Evolutionary conservation across 176 grass and related monocot genomes (phyloP).

Genomic region (Oryza coarctata): DNA sequence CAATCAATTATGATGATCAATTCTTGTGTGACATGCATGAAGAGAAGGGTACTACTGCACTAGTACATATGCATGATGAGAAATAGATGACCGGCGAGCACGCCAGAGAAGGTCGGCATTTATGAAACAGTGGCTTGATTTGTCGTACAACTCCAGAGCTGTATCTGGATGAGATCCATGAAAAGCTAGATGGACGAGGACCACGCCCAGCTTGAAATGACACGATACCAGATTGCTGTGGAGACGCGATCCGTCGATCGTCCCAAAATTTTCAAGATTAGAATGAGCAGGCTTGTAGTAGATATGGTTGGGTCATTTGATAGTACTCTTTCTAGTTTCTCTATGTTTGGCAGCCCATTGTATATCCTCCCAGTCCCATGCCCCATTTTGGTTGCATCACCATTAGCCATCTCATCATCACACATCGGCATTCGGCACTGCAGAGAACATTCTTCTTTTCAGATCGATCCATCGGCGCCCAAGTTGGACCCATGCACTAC

Average conservation of each 20-base stretch:
- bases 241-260: neutral
- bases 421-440: neutral
- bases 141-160: constrained; percentile 13
- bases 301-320: neutral
- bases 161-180: neutral
- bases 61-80: neutral
- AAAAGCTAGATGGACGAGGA: constrained; percentile 28
- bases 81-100: neutral
- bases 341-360: neutral
- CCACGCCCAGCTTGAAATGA: constrained; percentile 30
- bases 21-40: too few relatives aligned
- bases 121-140: constrained; percentile 20
- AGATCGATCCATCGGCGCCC: constrained; percentile 3
- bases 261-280: constrained; percentile 35
- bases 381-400: neutral
- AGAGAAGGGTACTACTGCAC: neutral
- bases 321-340: too few relatives aligned
- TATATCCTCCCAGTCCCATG: neutral
- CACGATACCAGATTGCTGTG: constrained; percentile 32
- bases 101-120: constrained; percentile 9
- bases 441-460: constrained; percentile 26
- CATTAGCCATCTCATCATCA: neutral
- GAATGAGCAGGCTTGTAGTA: constrained; percentile 3
- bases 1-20: too few relatives aligned
- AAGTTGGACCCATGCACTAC: neutral